phyloP scores from a whole-genome alignment of 768 basidiomycete species.

The Suillus americanus region DNA sequence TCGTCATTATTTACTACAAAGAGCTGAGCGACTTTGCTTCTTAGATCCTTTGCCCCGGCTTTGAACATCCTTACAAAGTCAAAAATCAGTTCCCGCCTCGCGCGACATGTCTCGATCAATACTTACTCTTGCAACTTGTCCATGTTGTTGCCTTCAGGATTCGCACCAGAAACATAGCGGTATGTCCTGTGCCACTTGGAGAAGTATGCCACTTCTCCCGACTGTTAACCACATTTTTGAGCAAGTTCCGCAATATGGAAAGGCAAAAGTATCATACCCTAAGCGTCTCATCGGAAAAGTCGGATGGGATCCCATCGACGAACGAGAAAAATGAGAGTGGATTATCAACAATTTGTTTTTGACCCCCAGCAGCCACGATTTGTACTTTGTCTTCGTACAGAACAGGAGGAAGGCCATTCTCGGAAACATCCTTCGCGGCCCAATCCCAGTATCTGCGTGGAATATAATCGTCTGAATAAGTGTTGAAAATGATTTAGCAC shows the following conservation, averaged over 20 bases:
- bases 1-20: constrained; percentile 18
- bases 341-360: constrained; percentile 16
- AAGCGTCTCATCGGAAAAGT: constrained; percentile 14
- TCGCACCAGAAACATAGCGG: constrained; percentile 15
- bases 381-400: constrained; percentile 15
- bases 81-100: not conserved
- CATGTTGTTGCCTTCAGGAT: constrained; percentile 15
- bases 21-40: constrained; percentile 17
- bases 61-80: constrained; percentile 16
- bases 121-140: constrained; percentile 17
- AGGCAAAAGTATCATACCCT: constrained; percentile 6
- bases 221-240: constrained; percentile 6
- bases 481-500: constrained; percentile 3
- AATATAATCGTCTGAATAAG: not conserved
- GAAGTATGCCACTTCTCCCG: constrained; percentile 16
- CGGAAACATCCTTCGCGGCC: constrained; percentile 21
- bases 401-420: constrained; percentile 21
- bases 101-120: not conserved
- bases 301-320: constrained; percentile 15
- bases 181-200: constrained; percentile 19
- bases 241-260: not conserved
- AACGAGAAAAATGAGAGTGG: constrained; percentile 20
- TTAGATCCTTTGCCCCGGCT: constrained; percentile 10
- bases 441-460: constrained; percentile 27
- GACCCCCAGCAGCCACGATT: constrained; percentile 10